Conservation (phyloP, 768 basidiomycete genomes). For the Suillus americanus region DNA sequence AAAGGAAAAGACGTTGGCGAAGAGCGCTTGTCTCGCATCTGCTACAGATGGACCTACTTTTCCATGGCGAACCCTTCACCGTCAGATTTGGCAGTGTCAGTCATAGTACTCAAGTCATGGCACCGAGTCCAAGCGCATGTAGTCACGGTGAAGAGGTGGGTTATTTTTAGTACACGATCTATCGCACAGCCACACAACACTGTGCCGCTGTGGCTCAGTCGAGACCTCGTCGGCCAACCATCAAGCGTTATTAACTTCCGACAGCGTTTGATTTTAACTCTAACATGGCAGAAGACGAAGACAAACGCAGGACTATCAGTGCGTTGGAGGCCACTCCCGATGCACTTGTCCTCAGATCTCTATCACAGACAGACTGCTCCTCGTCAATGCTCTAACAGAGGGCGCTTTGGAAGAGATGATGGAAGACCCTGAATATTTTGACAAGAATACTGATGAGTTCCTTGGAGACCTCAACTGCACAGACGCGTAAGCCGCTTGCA, state of each 20-base stretch:
- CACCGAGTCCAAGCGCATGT: neutral
- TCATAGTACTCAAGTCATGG: neutral
- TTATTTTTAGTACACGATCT: neutral
- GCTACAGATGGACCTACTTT: neutral
- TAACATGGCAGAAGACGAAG: conserved; percentile 17
- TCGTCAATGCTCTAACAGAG: conserved; percentile 22
- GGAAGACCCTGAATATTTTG: conserved; percentile 17
- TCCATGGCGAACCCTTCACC: neutral
- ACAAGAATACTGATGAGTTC: conserved; percentile 14
- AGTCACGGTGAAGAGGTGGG: neutral
- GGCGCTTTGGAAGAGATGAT: conserved; percentile 29
- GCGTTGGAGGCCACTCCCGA: conserved; percentile 1
- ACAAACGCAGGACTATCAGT: conserved; percentile 21
- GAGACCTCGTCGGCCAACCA: neutral
- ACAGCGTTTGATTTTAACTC: neutral
- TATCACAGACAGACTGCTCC: conserved; percentile 23
- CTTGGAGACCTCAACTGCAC: conserved; percentile 32
- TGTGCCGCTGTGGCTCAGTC: neutral
- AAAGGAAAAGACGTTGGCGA: neutral
- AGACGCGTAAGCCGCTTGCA: conserved; percentile 23
- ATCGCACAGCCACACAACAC: neutral
- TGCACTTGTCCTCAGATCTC: neutral
- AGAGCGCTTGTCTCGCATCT: neutral
- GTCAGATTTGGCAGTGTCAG: neutral
- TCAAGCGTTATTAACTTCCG: neutral